These are phyloP conservation scores for Eimeria falciformis DNA, from an alignment of 169 alveolate genomes.

Conservation along the genomic window DNA sequence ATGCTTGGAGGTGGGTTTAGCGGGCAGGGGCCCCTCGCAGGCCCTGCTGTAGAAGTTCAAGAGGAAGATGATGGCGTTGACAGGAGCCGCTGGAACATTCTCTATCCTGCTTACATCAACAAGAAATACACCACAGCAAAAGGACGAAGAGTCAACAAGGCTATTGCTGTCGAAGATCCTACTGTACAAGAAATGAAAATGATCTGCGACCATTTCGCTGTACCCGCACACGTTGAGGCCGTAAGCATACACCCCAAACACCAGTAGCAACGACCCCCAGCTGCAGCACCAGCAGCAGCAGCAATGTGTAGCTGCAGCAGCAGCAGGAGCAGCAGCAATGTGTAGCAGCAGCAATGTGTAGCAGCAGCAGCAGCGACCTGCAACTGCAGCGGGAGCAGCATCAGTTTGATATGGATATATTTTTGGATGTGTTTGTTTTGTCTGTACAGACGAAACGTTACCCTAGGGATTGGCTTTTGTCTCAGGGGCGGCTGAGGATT, in stretches of 20 bases:
- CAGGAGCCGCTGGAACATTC: conserved; percentile 35
- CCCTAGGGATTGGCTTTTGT: conserved; percentile 59
- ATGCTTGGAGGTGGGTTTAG: conserved; percentile 28
- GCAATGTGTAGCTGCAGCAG: too few species aligned
- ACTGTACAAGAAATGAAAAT: conserved; percentile 36
- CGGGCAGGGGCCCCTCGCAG: not conserved
- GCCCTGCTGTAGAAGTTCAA: not conserved
- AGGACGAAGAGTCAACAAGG: conserved; percentile 14
- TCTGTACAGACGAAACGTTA: not conserved
- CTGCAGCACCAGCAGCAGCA: not conserved
- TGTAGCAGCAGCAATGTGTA: too few species aligned
- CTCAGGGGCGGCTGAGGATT: conserved; percentile 40
- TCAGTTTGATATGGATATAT: not conserved
- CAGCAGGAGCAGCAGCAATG: too few species aligned
- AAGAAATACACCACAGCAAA: conserved; percentile 24
- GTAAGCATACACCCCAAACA: not conserved
- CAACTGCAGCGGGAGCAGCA: too few species aligned
- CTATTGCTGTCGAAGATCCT: conserved; percentile 53
- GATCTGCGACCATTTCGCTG: conserved; percentile 39
- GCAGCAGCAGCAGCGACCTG: too few species aligned
- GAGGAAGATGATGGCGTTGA: conserved; percentile 34
- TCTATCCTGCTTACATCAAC: conserved; percentile 48
- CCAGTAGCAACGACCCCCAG: not conserved
- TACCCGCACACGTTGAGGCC: conserved; percentile 28
- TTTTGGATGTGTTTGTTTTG: not conserved